Evolutionary conservation across 805 yeast genomes (phyloP).

Genomic region (Saccharomycopsis synnaedendra): DNA sequence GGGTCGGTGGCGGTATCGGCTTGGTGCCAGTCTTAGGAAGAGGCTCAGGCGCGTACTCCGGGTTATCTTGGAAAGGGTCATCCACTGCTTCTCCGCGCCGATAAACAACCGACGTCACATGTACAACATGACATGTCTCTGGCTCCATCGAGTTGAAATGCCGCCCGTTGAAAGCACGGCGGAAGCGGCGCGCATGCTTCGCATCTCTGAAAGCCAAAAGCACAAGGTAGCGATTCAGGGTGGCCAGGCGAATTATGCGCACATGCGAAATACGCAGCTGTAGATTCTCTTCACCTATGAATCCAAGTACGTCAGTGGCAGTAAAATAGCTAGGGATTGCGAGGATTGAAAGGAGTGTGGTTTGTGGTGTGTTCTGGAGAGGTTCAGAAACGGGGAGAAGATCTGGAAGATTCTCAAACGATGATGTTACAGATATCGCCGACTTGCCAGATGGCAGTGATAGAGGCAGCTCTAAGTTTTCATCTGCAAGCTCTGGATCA

Average conservation of each 20-base stretch:
- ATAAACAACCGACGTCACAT: slow-evolving; percentile 49
- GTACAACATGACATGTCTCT: slow-evolving; percentile 69
- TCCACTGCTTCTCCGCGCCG: slow-evolving; percentile 22
- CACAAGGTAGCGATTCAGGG: slow-evolving; percentile 62
- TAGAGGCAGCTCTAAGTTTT: background rate
- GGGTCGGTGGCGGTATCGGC: slow-evolving; percentile 17
- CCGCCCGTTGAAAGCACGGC: slow-evolving; percentile 55
- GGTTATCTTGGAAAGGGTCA: slow-evolving; percentile 31
- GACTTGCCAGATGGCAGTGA: background rate
- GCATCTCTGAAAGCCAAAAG: slow-evolving; percentile 58
- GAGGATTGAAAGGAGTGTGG: slow-evolving; percentile 11
- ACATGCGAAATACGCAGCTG: slow-evolving; percentile 50
- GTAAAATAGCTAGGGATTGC: slow-evolving; percentile 71
- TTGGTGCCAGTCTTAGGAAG: slow-evolving; percentile 43
- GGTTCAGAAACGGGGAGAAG: background rate
- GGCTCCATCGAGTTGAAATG: slow-evolving; percentile 82
- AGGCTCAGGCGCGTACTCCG: slow-evolving; percentile 47
- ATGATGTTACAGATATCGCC: background rate
- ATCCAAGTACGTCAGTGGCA: slow-evolving; percentile 73
- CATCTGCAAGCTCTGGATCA: slow-evolving; percentile 31
- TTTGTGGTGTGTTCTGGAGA: background rate
- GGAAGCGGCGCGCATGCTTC: slow-evolving; percentile 50
- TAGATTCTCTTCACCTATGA: slow-evolving; percentile 53
- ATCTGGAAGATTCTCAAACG: background rate
- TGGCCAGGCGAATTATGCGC: slow-evolving; percentile 55